Conservation (phyloP, 1,284 basidiomycete species). For the Trametes pubescens region DNA sequence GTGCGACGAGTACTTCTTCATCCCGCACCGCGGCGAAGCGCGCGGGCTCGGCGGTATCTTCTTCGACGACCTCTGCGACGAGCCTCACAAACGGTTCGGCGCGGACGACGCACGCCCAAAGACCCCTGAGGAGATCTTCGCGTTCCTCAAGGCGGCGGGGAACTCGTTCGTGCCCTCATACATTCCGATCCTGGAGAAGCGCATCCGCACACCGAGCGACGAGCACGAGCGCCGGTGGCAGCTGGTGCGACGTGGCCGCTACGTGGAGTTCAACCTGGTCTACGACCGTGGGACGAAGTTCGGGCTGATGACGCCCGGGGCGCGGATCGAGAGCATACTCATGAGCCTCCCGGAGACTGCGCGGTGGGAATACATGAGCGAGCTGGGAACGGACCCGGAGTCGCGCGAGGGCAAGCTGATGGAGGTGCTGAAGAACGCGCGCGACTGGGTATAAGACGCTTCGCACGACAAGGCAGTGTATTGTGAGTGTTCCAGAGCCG, state of each 20-base stretch:
- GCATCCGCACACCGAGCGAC: constrained; percentile 64
- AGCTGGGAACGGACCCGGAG: constrained; percentile 73
- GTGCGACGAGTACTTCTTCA: constrained; percentile 98
- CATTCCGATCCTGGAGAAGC: constrained; percentile 79
- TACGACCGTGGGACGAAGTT: constrained; percentile 90
- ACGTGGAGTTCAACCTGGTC: constrained; percentile 95
- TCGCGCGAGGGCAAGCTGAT: constrained; percentile 79
- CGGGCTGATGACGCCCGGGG: constrained; percentile 90
- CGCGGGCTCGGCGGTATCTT: constrained; percentile 96
- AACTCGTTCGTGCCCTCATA: constrained; percentile 90
- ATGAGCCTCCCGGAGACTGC: constrained; percentile 93
- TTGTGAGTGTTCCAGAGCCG: not conserved
- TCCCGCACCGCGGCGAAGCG: constrained; percentile 91
- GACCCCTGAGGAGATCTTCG: constrained; percentile 76
- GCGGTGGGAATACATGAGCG: constrained; percentile 94
- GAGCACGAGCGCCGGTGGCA: constrained; percentile 87
- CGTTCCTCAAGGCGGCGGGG: constrained; percentile 75
- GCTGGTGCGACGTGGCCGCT: constrained; percentile 86
- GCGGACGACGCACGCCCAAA: constrained; percentile 55
- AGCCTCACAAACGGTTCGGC: constrained; percentile 63
- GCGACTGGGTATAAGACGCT: constrained; percentile 66
- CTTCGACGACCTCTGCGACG: constrained; percentile 88
- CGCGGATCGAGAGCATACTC: constrained; percentile 91
- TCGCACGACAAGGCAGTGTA: not conserved
- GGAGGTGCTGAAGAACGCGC: constrained; percentile 73